Conservation (phyloP, 2,329 filamentous ascomycete genomes). For the Paradendryphiella salina region DNA sequence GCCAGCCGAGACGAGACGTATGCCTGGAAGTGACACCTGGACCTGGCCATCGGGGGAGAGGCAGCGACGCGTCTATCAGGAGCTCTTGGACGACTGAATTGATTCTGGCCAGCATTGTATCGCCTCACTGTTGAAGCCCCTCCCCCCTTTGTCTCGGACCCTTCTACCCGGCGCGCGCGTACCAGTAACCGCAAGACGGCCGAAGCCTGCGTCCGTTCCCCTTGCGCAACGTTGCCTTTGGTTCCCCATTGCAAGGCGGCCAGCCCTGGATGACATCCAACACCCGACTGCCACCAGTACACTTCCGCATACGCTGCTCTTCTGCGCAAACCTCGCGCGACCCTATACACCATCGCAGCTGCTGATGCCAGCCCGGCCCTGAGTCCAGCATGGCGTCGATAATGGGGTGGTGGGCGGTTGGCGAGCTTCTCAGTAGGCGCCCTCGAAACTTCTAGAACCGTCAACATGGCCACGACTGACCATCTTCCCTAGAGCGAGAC, state of each 20-base stretch:
- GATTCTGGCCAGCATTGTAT: not conserved
- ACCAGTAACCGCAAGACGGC: conserved; percentile 4
- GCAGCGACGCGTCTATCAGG: conserved; percentile 6
- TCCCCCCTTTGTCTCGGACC: not conserved
- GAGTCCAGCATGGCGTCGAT: conserved; percentile 46
- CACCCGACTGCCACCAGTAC: conserved; percentile 24
- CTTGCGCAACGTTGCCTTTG: conserved; percentile 29
- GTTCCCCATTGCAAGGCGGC: too few species aligned
- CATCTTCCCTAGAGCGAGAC: conserved; percentile 46
- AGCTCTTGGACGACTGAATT: not conserved
- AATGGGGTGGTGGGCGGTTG: conserved; percentile 43
- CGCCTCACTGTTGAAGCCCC: not conserved
- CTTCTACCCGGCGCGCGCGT: not conserved
- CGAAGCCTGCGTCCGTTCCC: not conserved
- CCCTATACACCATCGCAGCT: conserved; percentile 14
- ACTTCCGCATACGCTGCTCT: conserved; percentile 6
- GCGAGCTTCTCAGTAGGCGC: conserved; percentile 48
- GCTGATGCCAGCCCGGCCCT: conserved; percentile 35
- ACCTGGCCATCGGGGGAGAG: not conserved
- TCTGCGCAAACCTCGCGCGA: conserved; percentile 10
- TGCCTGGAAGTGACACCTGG: not conserved
- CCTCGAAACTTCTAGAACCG: not conserved
- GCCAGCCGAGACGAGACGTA: conserved; percentile 9
- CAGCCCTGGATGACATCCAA: conserved; percentile 14
- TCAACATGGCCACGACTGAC: conserved; percentile 7